A percentile compares a stretch with the other conserved stretches of the same genome.
These are phyloP conservation scores for Alternaria burnsii DNA, from an alignment of 2,329 filamentous ascomycete species.

Conservation along the genomic window DNA sequence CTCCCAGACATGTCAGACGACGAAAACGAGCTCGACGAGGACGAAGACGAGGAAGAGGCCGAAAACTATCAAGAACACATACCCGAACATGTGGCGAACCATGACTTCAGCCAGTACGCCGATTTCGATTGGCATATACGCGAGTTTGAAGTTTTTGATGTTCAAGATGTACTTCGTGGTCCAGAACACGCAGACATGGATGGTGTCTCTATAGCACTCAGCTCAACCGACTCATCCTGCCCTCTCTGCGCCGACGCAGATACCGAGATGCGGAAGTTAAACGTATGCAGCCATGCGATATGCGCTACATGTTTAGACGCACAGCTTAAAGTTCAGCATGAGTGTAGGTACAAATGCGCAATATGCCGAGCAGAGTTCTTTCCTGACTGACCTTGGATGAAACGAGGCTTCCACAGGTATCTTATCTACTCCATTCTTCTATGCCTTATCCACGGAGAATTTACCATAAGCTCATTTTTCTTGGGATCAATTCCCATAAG, in stretches of 20 bases:
- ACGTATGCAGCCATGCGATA: conserved; percentile 4
- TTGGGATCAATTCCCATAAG: neutral
- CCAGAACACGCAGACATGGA: neutral
- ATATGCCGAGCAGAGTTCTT: conserved; percentile 12
- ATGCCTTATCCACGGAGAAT: neutral
- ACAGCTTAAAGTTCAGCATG: conserved; percentile 2
- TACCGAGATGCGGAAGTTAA: conserved; percentile 1
- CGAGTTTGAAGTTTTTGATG: neutral
- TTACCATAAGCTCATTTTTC: neutral
- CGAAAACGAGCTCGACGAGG: neutral
- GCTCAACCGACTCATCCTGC: neutral
- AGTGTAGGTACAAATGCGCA: conserved; percentile 11
- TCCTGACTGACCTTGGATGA: neutral
- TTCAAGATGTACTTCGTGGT: conserved; percentile 4
- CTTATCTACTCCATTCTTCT: neutral
- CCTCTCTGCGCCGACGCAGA: conserved; percentile 1
- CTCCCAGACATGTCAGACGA: neutral
- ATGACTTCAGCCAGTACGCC: neutral
- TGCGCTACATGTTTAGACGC: conserved; percentile 2
- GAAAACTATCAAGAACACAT: neutral
- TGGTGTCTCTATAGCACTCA: neutral
- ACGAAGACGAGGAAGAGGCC: neutral
- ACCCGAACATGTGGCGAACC: neutral
- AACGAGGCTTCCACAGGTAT: neutral
- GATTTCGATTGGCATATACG: neutral